phyloP scores from a whole-genome alignment of 768 basidiomycete species.

The Boletus barrowsii region DNA sequence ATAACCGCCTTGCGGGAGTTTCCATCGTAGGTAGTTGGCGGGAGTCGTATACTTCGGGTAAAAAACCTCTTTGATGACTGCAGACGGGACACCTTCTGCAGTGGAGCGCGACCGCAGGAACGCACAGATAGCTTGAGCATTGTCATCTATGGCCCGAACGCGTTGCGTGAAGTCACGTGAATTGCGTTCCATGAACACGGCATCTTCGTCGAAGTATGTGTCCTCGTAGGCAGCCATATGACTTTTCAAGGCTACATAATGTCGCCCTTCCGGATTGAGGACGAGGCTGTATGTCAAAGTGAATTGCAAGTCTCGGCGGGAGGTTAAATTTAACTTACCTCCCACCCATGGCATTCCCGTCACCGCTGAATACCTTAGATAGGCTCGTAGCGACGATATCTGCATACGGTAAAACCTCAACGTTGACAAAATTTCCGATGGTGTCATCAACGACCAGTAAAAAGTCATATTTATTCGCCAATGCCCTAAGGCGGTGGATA shows the following conservation, averaged over 20 bases:
- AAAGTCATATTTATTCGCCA: slow-evolving; percentile 90
- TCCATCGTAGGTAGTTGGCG: slow-evolving; percentile 68
- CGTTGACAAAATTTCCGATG: slow-evolving; percentile 91
- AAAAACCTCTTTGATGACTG: slow-evolving; percentile 76
- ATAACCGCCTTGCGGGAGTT: slow-evolving; percentile 57
- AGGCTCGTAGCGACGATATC: slow-evolving; percentile 92
- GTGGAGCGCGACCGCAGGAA: slow-evolving; percentile 62
- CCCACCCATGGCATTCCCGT: slow-evolving; percentile 96
- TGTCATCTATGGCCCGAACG: slow-evolving; percentile 71
- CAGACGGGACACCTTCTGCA: slow-evolving; percentile 32
- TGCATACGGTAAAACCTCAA: slow-evolving; percentile 80
- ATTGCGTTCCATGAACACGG: slow-evolving; percentile 96
- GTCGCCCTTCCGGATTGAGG: slow-evolving; percentile 73
- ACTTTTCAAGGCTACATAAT: slow-evolving; percentile 65
- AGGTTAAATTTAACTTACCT: slow-evolving; percentile 51
- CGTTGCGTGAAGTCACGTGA: slow-evolving; percentile 87
- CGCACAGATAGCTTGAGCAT: slow-evolving; percentile 80
- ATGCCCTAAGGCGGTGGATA: slow-evolving; percentile 62
- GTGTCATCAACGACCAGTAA: slow-evolving; percentile 91
- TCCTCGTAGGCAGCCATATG: slow-evolving; percentile 74
- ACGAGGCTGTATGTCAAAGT: slow-evolving; percentile 57
- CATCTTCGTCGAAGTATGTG: slow-evolving; percentile 85
- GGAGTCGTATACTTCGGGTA: slow-evolving; percentile 84
- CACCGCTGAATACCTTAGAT: slow-evolving; percentile 93
- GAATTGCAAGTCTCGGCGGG: background rate